Percentiles rank a stretch among this genome's conserved stretches.
phyloP scores from a whole-genome alignment of 176 grass and related monocot species.

The Ensete glaucum region DNA sequence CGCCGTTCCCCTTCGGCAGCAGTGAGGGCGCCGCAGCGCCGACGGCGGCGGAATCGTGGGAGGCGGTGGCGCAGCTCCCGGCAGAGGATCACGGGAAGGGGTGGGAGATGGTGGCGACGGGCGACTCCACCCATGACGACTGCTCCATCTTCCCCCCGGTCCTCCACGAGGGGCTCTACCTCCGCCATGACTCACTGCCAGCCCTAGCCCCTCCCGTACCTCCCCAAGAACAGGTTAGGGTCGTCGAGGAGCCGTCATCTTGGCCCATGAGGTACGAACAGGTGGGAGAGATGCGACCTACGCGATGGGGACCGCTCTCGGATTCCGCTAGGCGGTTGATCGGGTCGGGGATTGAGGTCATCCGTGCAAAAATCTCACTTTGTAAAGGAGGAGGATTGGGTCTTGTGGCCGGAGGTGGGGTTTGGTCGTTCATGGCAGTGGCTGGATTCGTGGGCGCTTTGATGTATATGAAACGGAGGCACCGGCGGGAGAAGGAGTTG shows the following conservation, averaged over 20 bases:
- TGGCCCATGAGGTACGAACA: neutral
- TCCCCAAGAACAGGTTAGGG: neutral
- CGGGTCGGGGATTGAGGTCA: slow-evolving; percentile 24
- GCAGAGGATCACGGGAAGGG: slow-evolving; percentile 1
- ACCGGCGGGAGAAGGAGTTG: slow-evolving; percentile 34
- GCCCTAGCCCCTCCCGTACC: neutral
- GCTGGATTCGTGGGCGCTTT: slow-evolving; percentile 31
- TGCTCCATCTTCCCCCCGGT: slow-evolving; percentile 33
- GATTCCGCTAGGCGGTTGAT: slow-evolving; percentile 22
- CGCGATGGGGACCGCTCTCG: slow-evolving; percentile 12
- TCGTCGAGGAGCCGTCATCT: slow-evolving; percentile 12
- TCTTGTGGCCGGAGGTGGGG: slow-evolving; percentile 3
- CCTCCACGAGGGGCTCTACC: slow-evolving; percentile 31
- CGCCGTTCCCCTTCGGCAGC: neutral
- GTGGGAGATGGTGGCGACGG: slow-evolving; percentile 8
- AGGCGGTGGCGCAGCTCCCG: neutral
- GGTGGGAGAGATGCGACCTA: neutral
- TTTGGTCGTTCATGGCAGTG: slow-evolving; percentile 29
- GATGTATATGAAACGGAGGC: slow-evolving; percentile 32
- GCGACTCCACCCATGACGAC: slow-evolving; percentile 16
- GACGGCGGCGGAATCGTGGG: neutral
- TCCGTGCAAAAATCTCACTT: slow-evolving; percentile 25
- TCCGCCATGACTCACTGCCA: slow-evolving; percentile 14
- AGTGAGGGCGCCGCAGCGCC: neutral
- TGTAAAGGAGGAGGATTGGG: neutral